A percentile compares a stretch with the other conserved stretches of the same genome.
These are phyloP conservation scores for Naganishia friedmannii DNA, from an alignment of 768 basidiomycete species.

Conservation along the genomic window DNA sequence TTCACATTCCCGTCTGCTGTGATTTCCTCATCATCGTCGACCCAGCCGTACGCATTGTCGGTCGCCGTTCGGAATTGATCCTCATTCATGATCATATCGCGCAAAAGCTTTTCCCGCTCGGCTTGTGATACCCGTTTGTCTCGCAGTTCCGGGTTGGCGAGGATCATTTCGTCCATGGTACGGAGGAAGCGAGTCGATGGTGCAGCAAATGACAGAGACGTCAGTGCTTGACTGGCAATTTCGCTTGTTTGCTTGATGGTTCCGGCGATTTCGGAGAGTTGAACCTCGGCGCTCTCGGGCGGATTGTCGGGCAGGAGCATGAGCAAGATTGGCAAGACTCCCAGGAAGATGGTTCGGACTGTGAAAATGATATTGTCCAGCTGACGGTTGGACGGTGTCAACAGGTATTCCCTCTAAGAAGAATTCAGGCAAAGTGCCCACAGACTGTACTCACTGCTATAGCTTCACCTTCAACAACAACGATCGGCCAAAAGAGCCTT, in stretches of 20 bases:
- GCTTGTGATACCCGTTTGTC: not conserved
- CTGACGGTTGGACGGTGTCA: not conserved
- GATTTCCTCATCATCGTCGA: slow-evolving; percentile 13
- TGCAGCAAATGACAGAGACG: slow-evolving; percentile 12
- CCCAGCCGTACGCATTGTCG: slow-evolving; percentile 20
- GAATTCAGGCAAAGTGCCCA: too few relatives aligned
- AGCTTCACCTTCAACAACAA: slow-evolving; percentile 9
- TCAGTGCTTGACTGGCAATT: slow-evolving; percentile 13
- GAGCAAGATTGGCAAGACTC: slow-evolving; percentile 4
- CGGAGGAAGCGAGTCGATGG: slow-evolving; percentile 16
- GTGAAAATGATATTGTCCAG: slow-evolving; percentile 10
- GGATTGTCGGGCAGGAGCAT: slow-evolving; percentile 13
- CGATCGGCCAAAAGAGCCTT: slow-evolving; percentile 10
- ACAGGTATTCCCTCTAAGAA: not conserved
- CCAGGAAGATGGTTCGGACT: slow-evolving; percentile 12
- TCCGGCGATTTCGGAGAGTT: slow-evolving; percentile 2
- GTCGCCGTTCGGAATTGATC: slow-evolving; percentile 5
- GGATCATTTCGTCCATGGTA: slow-evolving; percentile 19
- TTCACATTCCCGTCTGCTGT: not conserved
- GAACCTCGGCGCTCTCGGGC: not conserved
- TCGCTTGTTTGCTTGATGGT: slow-evolving; percentile 21
- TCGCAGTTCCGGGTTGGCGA: slow-evolving; percentile 5
- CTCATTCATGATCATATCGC: not conserved
- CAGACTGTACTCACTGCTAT: not conserved
- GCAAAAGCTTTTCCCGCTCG: slow-evolving; percentile 12